These are phyloP conservation scores for Verticillium albo-atrum DNA, from an alignment of 2,329 filamentous ascomycete species.

Conservation along the genomic window DNA sequence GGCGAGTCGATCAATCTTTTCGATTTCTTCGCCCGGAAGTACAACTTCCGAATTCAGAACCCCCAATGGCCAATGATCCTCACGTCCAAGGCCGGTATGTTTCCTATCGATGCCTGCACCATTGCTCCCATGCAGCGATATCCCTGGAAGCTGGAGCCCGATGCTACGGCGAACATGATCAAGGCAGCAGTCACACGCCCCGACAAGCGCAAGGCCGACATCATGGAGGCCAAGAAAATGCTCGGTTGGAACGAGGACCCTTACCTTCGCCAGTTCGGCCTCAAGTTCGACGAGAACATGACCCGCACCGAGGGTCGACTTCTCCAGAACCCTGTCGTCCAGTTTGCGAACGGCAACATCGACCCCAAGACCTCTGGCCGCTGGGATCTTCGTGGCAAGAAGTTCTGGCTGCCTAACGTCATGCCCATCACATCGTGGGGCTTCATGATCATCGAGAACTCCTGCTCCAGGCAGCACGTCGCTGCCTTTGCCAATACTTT, in stretches of 20 bases:
- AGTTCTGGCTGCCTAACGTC: constrained; percentile 63
- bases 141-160: constrained; percentile 54
- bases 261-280: constrained; percentile 67
- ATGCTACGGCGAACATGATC: constrained; percentile 82
- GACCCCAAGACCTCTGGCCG: constrained; percentile 67
- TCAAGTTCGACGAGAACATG: constrained; percentile 63
- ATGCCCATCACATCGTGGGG: constrained; percentile 68
- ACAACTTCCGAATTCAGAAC: constrained; percentile 43
- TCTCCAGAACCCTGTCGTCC: constrained; percentile 65
- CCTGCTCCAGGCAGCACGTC: constrained; percentile 49
- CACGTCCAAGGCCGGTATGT: constrained; percentile 47
- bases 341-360: constrained; percentile 54
- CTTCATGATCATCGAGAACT: constrained; percentile 60
- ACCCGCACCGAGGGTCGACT: constrained; percentile 66
- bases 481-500: constrained; percentile 51
- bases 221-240: constrained; percentile 62
- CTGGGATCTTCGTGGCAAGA: constrained; percentile 83
- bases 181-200: constrained; percentile 85
- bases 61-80: constrained; percentile 52
- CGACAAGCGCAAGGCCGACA: constrained; percentile 58
- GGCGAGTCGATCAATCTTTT: constrained; percentile 40
- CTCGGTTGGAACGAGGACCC: constrained; percentile 66
- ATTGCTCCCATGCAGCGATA: constrained; percentile 55
- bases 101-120: constrained; percentile 59
- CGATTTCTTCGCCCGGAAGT: constrained; percentile 53